Conservation (phyloP, 140 eudicot genomes). For the Oenanthe javanica region DNA sequence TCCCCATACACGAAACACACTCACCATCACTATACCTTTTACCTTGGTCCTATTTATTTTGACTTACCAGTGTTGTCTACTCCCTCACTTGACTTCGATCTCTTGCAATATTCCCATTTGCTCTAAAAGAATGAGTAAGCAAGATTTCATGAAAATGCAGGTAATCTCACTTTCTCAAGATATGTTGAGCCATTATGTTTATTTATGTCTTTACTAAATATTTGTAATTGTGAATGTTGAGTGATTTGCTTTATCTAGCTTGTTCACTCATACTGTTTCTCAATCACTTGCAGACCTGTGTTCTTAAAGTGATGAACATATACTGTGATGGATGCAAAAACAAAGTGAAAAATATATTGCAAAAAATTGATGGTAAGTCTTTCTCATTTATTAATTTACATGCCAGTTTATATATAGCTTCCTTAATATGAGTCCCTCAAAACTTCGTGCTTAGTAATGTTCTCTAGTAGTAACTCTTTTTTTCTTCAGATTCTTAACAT, state of each 20-base stretch:
- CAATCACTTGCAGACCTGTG: slow-evolving; percentile 49
- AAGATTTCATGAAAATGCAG: slow-evolving; percentile 67
- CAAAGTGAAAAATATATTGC: slow-evolving; percentile 53
- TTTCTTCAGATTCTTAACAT: not conserved
- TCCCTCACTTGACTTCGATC: no score
- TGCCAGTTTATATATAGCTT: not conserved
- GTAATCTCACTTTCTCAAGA: slow-evolving; percentile 21
- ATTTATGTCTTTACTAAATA: not conserved
- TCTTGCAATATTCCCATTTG: not conserved
- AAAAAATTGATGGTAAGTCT: slow-evolving; percentile 73
- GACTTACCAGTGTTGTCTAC: not conserved
- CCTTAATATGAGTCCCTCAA: not conserved
- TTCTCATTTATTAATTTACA: not conserved
- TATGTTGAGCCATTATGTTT: not conserved
- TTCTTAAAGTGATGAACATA: slow-evolving; percentile 65
- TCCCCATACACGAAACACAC: not conserved
- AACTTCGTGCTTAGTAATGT: no score
- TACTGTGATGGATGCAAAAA: slow-evolving; percentile 85
- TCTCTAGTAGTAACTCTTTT: no score
- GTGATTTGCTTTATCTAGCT: not conserved
- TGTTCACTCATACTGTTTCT: not conserved
- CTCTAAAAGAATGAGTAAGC: slow-evolving; percentile 46
- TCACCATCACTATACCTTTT: no score
- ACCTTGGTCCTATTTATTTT: not conserved
- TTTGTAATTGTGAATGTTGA: not conserved